These are phyloP conservation scores for Solanum virginianum DNA, from an alignment of 257 asterid genomes.

Conservation along the genomic window DNA sequence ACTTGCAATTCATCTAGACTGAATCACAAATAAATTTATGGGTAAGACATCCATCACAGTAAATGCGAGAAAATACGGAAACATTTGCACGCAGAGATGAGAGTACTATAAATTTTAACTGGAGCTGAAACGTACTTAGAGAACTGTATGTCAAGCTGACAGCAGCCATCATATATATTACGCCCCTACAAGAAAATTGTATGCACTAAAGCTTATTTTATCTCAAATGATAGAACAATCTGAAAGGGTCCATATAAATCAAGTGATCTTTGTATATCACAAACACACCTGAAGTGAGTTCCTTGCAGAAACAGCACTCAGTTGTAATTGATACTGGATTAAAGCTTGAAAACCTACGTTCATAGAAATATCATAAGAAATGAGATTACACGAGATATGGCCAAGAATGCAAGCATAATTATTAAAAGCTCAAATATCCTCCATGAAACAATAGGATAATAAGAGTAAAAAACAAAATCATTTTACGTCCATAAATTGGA, in stretches of 20 bases:
- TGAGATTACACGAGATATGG: not conserved
- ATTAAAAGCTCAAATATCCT: not conserved
- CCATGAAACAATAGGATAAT: not conserved
- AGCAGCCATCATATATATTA: slow-evolving; percentile 95
- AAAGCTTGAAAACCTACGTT: slow-evolving; percentile 89
- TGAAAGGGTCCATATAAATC: not conserved
- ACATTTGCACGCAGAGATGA: slow-evolving; percentile 1
- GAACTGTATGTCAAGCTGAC: slow-evolving; percentile 96
- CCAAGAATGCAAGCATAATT: not conserved
- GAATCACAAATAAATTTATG: slow-evolving; percentile 8
- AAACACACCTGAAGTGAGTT: slow-evolving; percentile 69
- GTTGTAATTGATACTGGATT: slow-evolving; percentile 68
- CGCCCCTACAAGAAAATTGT: slow-evolving; percentile 53
- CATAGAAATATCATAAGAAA: slow-evolving; percentile 1
- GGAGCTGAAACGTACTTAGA: slow-evolving; percentile 53
- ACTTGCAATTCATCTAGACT: slow-evolving; percentile 99
- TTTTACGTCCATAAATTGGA: not conserved
- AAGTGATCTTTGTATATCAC: not conserved
- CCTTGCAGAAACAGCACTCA: slow-evolving; percentile 73
- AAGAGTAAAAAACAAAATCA: not conserved
- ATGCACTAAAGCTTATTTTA: not conserved
- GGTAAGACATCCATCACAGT: slow-evolving; percentile 3
- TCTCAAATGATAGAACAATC: not conserved
- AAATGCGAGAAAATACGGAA: slow-evolving; percentile 1
- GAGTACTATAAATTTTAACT: not conserved